These are phyloP conservation scores for Aquilaria malaccensis DNA, from an alignment of 345 rosid genomes.

Conservation along the genomic window DNA sequence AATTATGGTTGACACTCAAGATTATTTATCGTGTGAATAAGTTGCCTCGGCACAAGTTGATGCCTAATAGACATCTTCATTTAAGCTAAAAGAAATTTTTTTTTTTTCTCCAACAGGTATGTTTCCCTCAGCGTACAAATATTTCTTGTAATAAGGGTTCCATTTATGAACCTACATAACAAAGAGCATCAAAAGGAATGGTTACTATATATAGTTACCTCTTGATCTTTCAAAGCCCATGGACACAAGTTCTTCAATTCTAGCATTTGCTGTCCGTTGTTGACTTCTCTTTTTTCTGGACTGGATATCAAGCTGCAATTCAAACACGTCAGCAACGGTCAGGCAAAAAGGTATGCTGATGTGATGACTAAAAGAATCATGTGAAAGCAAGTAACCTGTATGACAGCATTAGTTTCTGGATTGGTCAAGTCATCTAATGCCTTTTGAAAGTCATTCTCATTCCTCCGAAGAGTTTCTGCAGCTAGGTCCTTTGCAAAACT, in stretches of 20 bases:
- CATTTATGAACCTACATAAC: background rate
- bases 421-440: conserved; percentile 89
- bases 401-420: conserved; percentile 51
- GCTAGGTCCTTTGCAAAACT: conserved; percentile 82
- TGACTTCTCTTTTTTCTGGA: conserved; percentile 67
- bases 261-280: conserved; percentile 21
- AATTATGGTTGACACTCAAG: no score
- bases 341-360: background rate
- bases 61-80: no score
- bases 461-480: conserved; percentile 86
- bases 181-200: background rate
- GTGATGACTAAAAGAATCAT: background rate
- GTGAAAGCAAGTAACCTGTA: conserved; percentile 42
- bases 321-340: conserved; percentile 7
- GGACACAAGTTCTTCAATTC: conserved; percentile 52
- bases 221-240: conserved; percentile 88
- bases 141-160: no score
- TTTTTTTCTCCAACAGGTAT: no score
- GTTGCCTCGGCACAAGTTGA: no score
- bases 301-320: conserved; percentile 50
- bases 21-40: no score
- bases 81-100: no score
- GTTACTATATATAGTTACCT: conserved; percentile 31
- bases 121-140: no score
- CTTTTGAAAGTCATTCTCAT: conserved; percentile 71